Conservation (phyloP, 2,329 filamentous ascomycete genomes). For the Madurella mycetomatis region DNA sequence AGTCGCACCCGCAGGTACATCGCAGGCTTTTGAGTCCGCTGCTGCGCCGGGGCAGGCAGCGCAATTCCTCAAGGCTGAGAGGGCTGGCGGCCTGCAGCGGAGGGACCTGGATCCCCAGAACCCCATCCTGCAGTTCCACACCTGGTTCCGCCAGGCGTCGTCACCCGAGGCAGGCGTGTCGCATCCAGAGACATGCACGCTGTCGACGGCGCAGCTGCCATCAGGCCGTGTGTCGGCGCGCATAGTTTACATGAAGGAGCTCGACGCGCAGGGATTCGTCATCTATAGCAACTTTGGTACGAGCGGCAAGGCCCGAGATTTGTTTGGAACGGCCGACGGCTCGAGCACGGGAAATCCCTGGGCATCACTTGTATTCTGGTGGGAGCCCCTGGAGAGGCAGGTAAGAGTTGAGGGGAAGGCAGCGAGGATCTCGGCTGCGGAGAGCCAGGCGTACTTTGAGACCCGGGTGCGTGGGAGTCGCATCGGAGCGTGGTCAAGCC, state of each 20-base stretch:
- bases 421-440: conserved; percentile 61
- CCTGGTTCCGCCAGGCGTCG: conserved; percentile 78
- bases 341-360: conserved; percentile 57
- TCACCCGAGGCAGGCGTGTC: conserved; percentile 43
- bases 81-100: conserved; percentile 53
- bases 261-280: conserved; percentile 78
- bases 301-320: conserved; percentile 62
- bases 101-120: conserved; percentile 55
- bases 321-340: conserved; percentile 38
- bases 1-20: conserved; percentile 23
- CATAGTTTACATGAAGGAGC: conserved; percentile 91
- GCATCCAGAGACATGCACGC: conserved; percentile 82
- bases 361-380: conserved; percentile 85
- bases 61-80: conserved; percentile 61
- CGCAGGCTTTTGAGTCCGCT: conserved; percentile 61
- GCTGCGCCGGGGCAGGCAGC: conserved; percentile 60
- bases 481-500: conserved; percentile 89
- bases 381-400: conserved; percentile 81
- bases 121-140: conserved; percentile 80
- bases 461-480: conserved; percentile 72
- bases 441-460: conserved; percentile 67
- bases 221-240: conserved; percentile 80
- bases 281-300: conserved; percentile 92
- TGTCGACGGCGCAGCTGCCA: conserved; percentile 80
- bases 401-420: conserved; percentile 80